Conservation (phyloP, 1,284 basidiomycete species). For the Ustilago curta region DNA sequence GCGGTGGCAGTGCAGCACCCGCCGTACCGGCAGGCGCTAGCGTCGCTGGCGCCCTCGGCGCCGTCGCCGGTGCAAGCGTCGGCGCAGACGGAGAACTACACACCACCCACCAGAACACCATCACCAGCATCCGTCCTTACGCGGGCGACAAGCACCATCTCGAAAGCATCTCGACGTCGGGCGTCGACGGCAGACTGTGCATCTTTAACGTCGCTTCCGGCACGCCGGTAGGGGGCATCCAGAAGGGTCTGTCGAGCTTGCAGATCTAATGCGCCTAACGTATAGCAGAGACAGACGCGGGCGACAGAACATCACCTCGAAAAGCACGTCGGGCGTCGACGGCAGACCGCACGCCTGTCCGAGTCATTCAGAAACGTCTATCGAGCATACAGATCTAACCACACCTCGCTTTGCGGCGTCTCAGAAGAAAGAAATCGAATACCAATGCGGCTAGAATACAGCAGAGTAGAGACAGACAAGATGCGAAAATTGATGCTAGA, state of each 20-base stretch:
- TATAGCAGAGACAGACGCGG: too few relatives aligned
- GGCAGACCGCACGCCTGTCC: slow-evolving; percentile 76
- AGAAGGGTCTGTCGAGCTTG: slow-evolving; percentile 58
- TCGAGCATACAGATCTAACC: slow-evolving; percentile 57
- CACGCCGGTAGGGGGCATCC: slow-evolving; percentile 51
- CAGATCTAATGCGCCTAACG: too few relatives aligned
- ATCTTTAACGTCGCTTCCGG: slow-evolving; percentile 81
- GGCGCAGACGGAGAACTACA: slow-evolving; percentile 76
- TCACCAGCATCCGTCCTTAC: slow-evolving; percentile 75
- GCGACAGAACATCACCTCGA: slow-evolving; percentile 73
- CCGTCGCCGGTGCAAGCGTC: slow-evolving; percentile 74
- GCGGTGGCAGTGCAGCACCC: slow-evolving; percentile 74
- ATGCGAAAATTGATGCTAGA: slow-evolving; percentile 5
- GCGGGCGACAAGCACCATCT: slow-evolving; percentile 73
- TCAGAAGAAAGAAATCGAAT: too few relatives aligned
- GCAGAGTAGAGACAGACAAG: slow-evolving; percentile 17
- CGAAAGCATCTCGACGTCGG: slow-evolving; percentile 86
- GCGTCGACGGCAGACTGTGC: slow-evolving; percentile 92
- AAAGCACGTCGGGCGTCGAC: slow-evolving; percentile 89
- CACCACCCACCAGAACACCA: slow-evolving; percentile 96
- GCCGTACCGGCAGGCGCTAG: slow-evolving; percentile 63
- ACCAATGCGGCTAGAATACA: slow-evolving; percentile 10
- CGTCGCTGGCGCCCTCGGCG: slow-evolving; percentile 76
- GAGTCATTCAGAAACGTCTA: slow-evolving; percentile 57
- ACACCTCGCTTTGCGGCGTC: too few relatives aligned